phyloP scores from a whole-genome alignment of 169 alveolate species.

The Besnoitia besnoiti region DNA sequence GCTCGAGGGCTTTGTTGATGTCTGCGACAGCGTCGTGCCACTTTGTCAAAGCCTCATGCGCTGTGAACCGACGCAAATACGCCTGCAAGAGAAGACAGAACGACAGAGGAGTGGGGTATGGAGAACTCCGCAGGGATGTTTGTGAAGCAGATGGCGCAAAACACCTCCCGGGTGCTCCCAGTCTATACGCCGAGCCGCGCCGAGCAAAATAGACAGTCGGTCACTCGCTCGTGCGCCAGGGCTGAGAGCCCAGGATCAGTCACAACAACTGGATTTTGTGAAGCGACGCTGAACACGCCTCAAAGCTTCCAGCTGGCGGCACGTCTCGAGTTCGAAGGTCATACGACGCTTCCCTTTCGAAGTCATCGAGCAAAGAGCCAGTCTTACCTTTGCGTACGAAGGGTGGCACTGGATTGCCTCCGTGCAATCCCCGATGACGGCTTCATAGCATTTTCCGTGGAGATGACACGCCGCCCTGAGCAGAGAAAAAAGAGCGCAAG shows the following conservation, averaged over 20 bases:
- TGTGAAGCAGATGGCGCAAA: not conserved
- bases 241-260: no score
- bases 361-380: no score
- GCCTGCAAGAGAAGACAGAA: constrained; percentile 54
- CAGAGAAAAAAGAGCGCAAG: constrained; percentile 1
- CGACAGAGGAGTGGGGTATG: not conserved
- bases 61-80: constrained; percentile 84
- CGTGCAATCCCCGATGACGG: constrained; percentile 81
- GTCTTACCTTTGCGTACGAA: constrained; percentile 76
- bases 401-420: constrained; percentile 79
- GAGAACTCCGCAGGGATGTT: not conserved
- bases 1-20: constrained; percentile 83
- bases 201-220: no score
- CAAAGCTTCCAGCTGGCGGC: no score
- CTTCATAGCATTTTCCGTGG: constrained; percentile 76
- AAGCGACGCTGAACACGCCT: no score
- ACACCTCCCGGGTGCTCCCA: not conserved
- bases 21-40: constrained; percentile 88
- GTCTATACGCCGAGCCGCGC: no score
- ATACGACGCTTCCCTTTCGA: no score
- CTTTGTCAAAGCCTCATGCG: constrained; percentile 83
- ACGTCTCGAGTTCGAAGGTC: no score
- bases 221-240: no score
- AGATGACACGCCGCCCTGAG: constrained; percentile 87
- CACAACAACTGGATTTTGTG: no score